phyloP scores from a whole-genome alignment of 768 basidiomycete genomes.

The Xerocomus brunneocitrinus region DNA sequence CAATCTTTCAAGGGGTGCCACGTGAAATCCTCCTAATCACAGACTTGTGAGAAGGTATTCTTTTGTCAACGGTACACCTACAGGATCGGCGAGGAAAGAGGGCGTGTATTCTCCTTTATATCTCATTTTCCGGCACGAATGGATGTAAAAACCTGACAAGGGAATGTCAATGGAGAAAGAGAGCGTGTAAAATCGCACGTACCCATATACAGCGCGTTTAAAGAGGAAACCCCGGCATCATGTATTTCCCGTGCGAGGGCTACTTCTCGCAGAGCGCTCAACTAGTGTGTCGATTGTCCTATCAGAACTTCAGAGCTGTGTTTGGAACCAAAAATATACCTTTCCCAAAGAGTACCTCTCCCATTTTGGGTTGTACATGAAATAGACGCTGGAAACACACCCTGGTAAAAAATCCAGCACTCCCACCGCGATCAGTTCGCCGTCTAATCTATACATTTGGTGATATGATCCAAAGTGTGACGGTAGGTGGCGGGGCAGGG shows the following conservation, averaged over 20 bases:
- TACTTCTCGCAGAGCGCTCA: constrained; percentile 82
- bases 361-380: constrained; percentile 77
- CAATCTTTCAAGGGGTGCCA: constrained; percentile 71
- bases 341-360: constrained; percentile 75
- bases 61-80: constrained; percentile 29
- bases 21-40: constrained; percentile 61
- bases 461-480: constrained; percentile 88
- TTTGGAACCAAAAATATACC: constrained; percentile 33
- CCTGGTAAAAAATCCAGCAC: constrained; percentile 87
- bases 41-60: constrained; percentile 2
- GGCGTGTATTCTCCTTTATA: constrained; percentile 95
- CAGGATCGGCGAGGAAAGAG: constrained; percentile 85
- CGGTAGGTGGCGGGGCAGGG: constrained; percentile 58
- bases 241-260: constrained; percentile 72
- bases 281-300: constrained; percentile 35
- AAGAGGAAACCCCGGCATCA: constrained; percentile 55
- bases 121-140: constrained; percentile 90
- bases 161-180: background rate
- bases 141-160: constrained; percentile 79
- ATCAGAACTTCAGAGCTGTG: background rate
- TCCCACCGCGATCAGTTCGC: constrained; percentile 74
- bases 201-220: constrained; percentile 89
- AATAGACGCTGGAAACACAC: constrained; percentile 85
- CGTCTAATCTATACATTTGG: constrained; percentile 81
- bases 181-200: constrained; percentile 13